These are phyloP conservation scores for Aspergillus eucalypticola DNA, from an alignment of 2,329 filamentous ascomycete genomes.

Conservation along the genomic window DNA sequence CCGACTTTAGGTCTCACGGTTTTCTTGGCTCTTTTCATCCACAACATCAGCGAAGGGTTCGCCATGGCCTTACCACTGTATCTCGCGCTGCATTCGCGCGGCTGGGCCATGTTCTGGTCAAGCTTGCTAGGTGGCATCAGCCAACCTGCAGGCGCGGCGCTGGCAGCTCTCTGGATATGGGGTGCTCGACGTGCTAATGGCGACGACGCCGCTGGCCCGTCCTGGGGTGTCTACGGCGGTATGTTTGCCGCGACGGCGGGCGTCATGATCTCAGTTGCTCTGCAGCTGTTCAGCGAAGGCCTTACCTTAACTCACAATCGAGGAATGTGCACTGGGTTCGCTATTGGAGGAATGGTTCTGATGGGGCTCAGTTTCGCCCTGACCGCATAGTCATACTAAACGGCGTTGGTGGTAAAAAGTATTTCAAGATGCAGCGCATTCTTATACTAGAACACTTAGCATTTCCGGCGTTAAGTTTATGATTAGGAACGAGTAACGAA, in stretches of 20 bases:
- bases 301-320: slow-evolving; percentile 66
- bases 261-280: slow-evolving; percentile 90
- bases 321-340: slow-evolving; percentile 40
- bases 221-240: slow-evolving; percentile 55
- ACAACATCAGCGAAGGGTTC: slow-evolving; percentile 98
- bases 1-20: slow-evolving; percentile 84
- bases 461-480: neutral
- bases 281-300: slow-evolving; percentile 86
- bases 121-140: slow-evolving; percentile 80
- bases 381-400: slow-evolving; percentile 55
- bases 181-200: slow-evolving; percentile 57
- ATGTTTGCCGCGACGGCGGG: slow-evolving; percentile 90
- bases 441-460: neutral
- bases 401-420: neutral
- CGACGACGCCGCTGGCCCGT: slow-evolving; percentile 38
- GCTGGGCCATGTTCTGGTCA: slow-evolving; percentile 81
- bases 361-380: slow-evolving; percentile 83
- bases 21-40: slow-evolving; percentile 93
- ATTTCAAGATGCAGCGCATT: neutral
- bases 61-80: slow-evolving; percentile 90
- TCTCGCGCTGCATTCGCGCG: slow-evolving; percentile 78
- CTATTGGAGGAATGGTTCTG: slow-evolving; percentile 69
- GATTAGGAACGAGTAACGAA: neutral
- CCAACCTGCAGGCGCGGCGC: slow-evolving; percentile 80
- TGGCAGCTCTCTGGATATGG: slow-evolving; percentile 85